Evolutionary conservation across 257 asterid genomes (phyloP).

Genomic region (Apocynum venetum): DNA sequence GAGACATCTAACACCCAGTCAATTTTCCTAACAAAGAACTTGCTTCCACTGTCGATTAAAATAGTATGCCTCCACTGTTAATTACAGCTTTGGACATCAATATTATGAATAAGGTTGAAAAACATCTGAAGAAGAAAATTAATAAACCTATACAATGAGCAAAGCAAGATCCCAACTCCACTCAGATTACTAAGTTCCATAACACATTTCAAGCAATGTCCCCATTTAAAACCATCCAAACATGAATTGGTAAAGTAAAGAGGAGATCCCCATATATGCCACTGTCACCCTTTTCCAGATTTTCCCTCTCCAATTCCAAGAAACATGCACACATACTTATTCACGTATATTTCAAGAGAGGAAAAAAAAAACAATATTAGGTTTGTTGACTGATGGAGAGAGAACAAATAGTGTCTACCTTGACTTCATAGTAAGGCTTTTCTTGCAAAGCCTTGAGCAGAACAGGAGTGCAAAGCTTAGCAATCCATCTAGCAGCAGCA

Average conservation of each 20-base stretch:
- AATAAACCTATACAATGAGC: not conserved
- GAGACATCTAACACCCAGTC: not conserved
- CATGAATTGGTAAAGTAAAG: not conserved
- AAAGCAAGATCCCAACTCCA: not conserved
- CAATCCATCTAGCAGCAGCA: slow-evolving; percentile 93
- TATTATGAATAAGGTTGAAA: not conserved
- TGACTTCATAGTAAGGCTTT: slow-evolving; percentile 61
- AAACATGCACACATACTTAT: not conserved
- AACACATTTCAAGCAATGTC: not conserved
- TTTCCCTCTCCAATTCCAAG: not conserved
- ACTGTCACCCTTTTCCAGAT: not conserved
- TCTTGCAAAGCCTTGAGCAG: slow-evolving; percentile 61
- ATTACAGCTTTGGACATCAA: not conserved
- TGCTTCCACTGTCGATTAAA: not conserved
- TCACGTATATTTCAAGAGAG: not conserved
- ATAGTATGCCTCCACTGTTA: not conserved
- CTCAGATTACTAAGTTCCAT: not conserved
- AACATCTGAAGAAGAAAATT: not conserved
- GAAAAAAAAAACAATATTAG: not conserved
- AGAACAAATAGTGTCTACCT: slow-evolving; percentile 36
- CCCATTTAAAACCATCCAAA: not conserved
- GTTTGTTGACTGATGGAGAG: not conserved
- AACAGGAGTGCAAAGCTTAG: slow-evolving; percentile 68
- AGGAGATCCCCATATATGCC: not conserved
- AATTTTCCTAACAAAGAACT: not conserved